A percentile compares a stretch with the other conserved stretches of the same genome.
Evolutionary conservation across 495 filamentous ascomycete genomes (phyloP).

Genomic region (Neurospora intermedia): DNA sequence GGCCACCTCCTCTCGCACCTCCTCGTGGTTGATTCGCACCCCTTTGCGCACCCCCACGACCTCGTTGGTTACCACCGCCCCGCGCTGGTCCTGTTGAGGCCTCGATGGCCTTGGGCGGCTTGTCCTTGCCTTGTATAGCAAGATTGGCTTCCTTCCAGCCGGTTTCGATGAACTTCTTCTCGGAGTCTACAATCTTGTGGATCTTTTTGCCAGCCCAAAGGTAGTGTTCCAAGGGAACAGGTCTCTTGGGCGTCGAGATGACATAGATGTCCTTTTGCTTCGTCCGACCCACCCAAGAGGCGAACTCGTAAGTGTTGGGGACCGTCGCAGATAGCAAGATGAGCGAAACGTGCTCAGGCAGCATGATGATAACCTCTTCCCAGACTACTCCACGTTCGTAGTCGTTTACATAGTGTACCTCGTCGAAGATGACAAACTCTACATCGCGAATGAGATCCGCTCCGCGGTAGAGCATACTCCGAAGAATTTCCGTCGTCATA

Average conservation of each 20-base stretch:
- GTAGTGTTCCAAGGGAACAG: constrained; percentile 91
- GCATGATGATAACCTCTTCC: constrained; percentile 99
- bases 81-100: constrained; percentile 33
- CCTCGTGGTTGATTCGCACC: constrained; percentile 43
- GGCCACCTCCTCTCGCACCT: constrained; percentile 47
- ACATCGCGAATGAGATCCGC: constrained; percentile 95
- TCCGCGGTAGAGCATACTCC: constrained; percentile 96
- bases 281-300: constrained; percentile 94
- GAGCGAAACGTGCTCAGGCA: constrained; percentile 89
- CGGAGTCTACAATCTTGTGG: constrained; percentile 84
- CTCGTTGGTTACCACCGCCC: constrained; percentile 40
- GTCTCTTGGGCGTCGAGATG: constrained; percentile 91
- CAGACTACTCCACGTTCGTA: constrained; percentile 95
- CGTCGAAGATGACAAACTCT: constrained; percentile 98
- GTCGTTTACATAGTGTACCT: constrained; percentile 98
- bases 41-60: constrained; percentile 41
- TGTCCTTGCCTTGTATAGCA: constrained; percentile 71
- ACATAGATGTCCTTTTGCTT: constrained; percentile 99
- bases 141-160: constrained; percentile 94
- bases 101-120: constrained; percentile 46
- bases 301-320: constrained; percentile 94
- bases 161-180: constrained; percentile 79
- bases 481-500: constrained; percentile 97
- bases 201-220: constrained; percentile 89
- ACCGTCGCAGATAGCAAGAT: constrained; percentile 95